Evolutionary conservation across 345 rosid species (phyloP).

Genomic region (Acer yangbiense): DNA sequence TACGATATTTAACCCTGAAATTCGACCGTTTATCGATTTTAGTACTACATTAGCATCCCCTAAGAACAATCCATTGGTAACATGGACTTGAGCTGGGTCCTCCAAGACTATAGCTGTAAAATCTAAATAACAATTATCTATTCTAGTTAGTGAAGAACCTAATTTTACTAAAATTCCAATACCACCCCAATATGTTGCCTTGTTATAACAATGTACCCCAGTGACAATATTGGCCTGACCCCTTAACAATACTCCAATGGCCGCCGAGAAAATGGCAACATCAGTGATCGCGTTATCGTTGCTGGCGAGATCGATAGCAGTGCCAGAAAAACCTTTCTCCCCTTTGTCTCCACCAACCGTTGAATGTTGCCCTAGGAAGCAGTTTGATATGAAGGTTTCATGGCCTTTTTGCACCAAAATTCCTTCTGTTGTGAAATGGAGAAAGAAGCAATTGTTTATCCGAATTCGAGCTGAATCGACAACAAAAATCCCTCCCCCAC

Average conservation of each 20-base stretch:
- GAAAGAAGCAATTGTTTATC: slow-evolving; percentile 53
- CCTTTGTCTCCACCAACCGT: slow-evolving; percentile 56
- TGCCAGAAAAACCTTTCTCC: slow-evolving; percentile 59
- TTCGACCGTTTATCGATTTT: slow-evolving; percentile 45
- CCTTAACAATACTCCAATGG: slow-evolving; percentile 46
- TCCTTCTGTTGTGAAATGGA: slow-evolving; percentile 69
- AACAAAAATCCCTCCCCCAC: slow-evolving; percentile 62
- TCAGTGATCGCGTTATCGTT: slow-evolving; percentile 68
- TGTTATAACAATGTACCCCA: slow-evolving; percentile 73
- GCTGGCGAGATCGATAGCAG: slow-evolving; percentile 58
- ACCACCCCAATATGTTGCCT: slow-evolving; percentile 71
- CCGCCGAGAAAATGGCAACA: slow-evolving; percentile 66
- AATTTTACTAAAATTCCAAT: slow-evolving; percentile 56
- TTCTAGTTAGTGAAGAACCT: slow-evolving; percentile 43
- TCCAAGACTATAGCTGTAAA: slow-evolving; percentile 57
- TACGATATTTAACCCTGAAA: slow-evolving; percentile 53
- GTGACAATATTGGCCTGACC: slow-evolving; percentile 71
- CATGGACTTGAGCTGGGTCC: slow-evolving; percentile 67
- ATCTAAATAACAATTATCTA: slow-evolving; percentile 72
- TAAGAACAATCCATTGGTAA: slow-evolving; percentile 59
- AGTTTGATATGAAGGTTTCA: slow-evolving; percentile 61
- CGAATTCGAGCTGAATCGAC: slow-evolving; percentile 59
- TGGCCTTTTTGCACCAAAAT: slow-evolving; percentile 63
- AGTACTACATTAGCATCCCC: slow-evolving; percentile 61
- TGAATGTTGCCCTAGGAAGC: slow-evolving; percentile 62